Evolutionary conservation across 352 stramenopile genomes (phyloP), one percentile per base, ranked within the genome.

Genomic region (Pythium graminicola): DNA sequence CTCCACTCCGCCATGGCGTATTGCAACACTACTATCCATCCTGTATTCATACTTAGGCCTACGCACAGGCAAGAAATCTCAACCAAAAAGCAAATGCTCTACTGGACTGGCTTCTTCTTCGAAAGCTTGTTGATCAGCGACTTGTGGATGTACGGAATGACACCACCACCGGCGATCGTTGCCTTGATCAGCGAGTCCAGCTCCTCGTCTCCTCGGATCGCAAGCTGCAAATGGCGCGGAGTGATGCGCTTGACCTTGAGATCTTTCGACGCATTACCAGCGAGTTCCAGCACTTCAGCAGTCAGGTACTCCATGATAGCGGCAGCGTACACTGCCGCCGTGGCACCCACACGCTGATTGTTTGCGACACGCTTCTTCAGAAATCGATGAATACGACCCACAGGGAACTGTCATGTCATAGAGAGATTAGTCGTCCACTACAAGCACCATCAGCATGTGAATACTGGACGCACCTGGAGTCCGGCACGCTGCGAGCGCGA

Each of bases 71-170:
- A 22, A 50, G 22, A 17, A n/a, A 5, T 22, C 22, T 41, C 31
- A 14, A 14, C 31, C 8, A 3, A 27, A 19, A 13, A 17, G 24
- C n/a, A 22, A 29, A 32, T 23, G 46, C 54, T 51, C 26, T 84
- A 89, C 61, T 89, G 72, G 45, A 76, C 68, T 42, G 77, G 70
- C 56, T 89, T 89, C 75, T 94, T 93, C 71, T 94, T 94, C 50
- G 72, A 77, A 62, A 88, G 73, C 85, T 99, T 99, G 85, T 97
- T 99, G 72, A 99, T 98, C 44, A 99, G 93, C 43, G 93, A 98
- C 81, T 99, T 99, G 93, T 99, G 97, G 71, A 99, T 99, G 80
- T 99, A 93, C 28, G 97, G 97, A 65, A 99, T 99, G 50, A 99
- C 97, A 87, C 97, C 97, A 64, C 97, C 97, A 60, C 97, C 97